A percentile compares a stretch with the other conserved stretches of the same genome.
Evolutionary conservation across 257 asterid genomes (phyloP).

Genomic region (Primulina eburnea): DNA sequence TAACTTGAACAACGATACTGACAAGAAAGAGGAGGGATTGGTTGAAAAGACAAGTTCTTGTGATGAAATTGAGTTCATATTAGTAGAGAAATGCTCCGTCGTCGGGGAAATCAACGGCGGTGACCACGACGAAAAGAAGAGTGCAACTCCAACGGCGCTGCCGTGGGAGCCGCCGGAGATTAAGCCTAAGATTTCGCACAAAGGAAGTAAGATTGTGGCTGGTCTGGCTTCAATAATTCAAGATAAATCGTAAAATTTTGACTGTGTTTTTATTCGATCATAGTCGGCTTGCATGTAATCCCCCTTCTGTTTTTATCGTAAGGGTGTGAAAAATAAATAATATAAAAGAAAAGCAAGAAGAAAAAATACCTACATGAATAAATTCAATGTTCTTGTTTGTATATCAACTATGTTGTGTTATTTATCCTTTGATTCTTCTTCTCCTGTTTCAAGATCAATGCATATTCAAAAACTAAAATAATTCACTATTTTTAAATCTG

Average conservation of each 20-base stretch:
- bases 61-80: slow-evolving; percentile 23
- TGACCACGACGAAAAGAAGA: slow-evolving; percentile 11
- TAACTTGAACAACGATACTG: not conserved
- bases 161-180: slow-evolving; percentile 49
- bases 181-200: slow-evolving; percentile 39
- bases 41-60: not conserved
- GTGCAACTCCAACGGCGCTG: slow-evolving; percentile 22
- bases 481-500: too few relatives aligned
- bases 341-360: not conserved
- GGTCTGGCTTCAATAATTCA: slow-evolving; percentile 74
- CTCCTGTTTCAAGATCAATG: too few relatives aligned
- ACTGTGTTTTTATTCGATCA: slow-evolving; percentile 1
- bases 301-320: slow-evolving; percentile 67
- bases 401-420: too few relatives aligned
- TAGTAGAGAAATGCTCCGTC: slow-evolving; percentile 23
- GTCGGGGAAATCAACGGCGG: slow-evolving; percentile 5
- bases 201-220: slow-evolving; percentile 50
- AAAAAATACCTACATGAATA: too few relatives aligned
- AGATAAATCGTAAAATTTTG: slow-evolving; percentile 45
- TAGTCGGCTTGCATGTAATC: not conserved
- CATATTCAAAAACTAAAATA: too few relatives aligned
- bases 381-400: not conserved
- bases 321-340: slow-evolving; percentile 37
- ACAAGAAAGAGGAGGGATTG: slow-evolving; percentile 5
- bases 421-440: too few relatives aligned